Evolutionary conservation across 306 rosid species (phyloP).

Genomic region (Sicyos edulis): DNA sequence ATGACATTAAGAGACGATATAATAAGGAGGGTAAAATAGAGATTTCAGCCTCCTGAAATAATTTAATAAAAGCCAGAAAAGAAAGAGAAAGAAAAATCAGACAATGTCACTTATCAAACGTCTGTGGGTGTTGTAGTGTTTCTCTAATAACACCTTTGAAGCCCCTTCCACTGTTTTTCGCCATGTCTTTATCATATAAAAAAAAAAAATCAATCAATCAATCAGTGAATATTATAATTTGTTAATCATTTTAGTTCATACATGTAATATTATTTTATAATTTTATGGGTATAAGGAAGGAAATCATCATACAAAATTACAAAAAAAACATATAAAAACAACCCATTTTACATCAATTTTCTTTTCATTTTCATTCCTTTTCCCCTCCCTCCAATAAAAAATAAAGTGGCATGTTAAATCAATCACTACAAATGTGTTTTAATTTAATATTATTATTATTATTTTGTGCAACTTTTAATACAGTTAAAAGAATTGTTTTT

Average conservation of each 20-base stretch:
- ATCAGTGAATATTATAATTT: background rate
- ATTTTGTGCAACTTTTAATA: too few relatives aligned
- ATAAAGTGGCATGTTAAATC: background rate
- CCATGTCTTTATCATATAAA: constrained; percentile 39
- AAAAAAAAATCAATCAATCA: background rate
- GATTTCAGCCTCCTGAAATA: background rate
- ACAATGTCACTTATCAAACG: constrained; percentile 67
- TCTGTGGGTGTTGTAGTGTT: constrained; percentile 72
- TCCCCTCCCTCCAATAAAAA: background rate
- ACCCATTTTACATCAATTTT: background rate
- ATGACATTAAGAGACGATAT: background rate
- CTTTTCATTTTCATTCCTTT: background rate
- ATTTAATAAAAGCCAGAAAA: background rate
- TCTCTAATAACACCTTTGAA: constrained; percentile 73
- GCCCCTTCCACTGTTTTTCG: constrained; percentile 73
- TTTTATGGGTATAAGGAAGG: too few relatives aligned
- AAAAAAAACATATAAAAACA: too few relatives aligned
- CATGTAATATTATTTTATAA: background rate
- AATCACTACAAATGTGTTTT: too few relatives aligned
- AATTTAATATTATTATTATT: too few relatives aligned
- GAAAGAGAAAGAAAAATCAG: constrained; percentile 13
- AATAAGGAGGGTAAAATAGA: constrained; percentile 13
- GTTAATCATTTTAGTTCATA: too few relatives aligned
- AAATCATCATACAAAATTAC: too few relatives aligned
- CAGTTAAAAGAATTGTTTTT: too few relatives aligned